These are phyloP conservation scores for Ceratocystis variospora DNA, from an alignment of 2,329 filamentous ascomycete species.

Conservation along the genomic window DNA sequence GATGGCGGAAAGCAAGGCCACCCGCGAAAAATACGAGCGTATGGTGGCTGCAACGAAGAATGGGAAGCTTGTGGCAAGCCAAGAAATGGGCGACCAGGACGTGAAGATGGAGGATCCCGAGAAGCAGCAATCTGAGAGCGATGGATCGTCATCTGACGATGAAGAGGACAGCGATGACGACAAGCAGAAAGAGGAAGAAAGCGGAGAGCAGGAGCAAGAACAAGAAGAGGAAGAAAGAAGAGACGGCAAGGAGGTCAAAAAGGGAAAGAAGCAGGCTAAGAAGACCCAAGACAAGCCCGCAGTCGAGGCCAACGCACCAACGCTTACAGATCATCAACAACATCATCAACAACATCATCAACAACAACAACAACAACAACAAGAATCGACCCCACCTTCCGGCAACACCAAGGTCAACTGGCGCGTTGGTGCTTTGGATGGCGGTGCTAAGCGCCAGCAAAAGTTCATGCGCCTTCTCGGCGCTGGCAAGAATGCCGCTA, in stretches of 20 bases:
- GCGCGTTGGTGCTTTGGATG: conserved; percentile 40
- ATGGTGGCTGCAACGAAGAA: conserved; percentile 20
- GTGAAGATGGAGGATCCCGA: neutral
- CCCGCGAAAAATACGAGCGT: conserved; percentile 11
- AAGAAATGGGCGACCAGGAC: neutral
- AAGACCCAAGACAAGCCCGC: conserved; percentile 19
- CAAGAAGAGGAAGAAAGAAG: conserved; percentile 24
- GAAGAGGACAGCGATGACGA: neutral
- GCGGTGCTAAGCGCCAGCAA: conserved; percentile 36
- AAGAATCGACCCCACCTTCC: neutral
- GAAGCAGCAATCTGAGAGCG: neutral
- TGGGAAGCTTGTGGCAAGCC: conserved; percentile 10
- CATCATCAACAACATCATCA: too few species aligned
- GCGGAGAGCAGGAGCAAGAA: conserved; percentile 14
- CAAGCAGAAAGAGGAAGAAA: conserved; percentile 18
- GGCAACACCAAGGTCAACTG: conserved; percentile 31
- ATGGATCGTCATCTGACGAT: neutral
- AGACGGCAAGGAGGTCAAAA: conserved; percentile 21
- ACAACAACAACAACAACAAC: conserved; percentile 15
- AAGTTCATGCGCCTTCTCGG: conserved; percentile 47
- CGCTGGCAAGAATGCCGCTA: conserved; percentile 32
- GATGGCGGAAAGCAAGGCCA: conserved; percentile 21
- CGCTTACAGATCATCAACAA: neutral
- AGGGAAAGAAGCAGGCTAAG: conserved; percentile 22
- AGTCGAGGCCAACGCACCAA: neutral